phyloP scores from a whole-genome alignment of 495 filamentous ascomycete species.

The Talaromyces adpressus region DNA sequence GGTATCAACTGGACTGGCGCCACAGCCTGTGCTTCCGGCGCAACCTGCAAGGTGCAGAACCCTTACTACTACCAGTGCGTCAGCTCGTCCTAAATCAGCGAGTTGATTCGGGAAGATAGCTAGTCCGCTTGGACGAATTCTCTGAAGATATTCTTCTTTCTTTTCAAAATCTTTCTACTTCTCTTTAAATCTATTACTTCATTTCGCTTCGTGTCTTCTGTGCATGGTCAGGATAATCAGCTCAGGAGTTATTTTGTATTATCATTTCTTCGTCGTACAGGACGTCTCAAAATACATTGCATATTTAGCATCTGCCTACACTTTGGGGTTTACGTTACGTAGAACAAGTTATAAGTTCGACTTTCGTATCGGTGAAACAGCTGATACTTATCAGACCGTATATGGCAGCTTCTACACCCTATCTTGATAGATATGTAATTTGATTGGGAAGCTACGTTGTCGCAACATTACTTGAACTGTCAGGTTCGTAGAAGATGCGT shows the following conservation, averaged over 20 bases:
- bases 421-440: too few relatives aligned
- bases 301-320: neutral
- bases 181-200: neutral
- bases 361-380: too few relatives aligned
- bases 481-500: too few relatives aligned
- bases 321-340: neutral
- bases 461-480: too few relatives aligned
- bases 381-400: too few relatives aligned
- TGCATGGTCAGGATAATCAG: neutral
- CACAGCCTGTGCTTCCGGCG: conserved; percentile 33
- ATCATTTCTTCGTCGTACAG: neutral
- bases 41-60: conserved; percentile 41
- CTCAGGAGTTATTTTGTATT: neutral
- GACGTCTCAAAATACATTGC: neutral
- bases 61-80: conserved; percentile 44
- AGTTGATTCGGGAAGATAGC: too few relatives aligned
- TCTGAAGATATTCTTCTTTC: neutral
- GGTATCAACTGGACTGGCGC: conserved; percentile 41
- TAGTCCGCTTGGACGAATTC: neutral
- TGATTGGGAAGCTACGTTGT: too few relatives aligned
- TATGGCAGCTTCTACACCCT: too few relatives aligned
- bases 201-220: neutral
- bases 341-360: too few relatives aligned
- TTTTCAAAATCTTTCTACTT: neutral
- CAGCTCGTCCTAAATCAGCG: neutral